Percentiles rank a stretch among this genome's conserved stretches.
These are phyloP conservation scores for Diplosphaera chodatii DNA, from an alignment of 139 green algal genomes.

Conservation along the genomic window DNA sequence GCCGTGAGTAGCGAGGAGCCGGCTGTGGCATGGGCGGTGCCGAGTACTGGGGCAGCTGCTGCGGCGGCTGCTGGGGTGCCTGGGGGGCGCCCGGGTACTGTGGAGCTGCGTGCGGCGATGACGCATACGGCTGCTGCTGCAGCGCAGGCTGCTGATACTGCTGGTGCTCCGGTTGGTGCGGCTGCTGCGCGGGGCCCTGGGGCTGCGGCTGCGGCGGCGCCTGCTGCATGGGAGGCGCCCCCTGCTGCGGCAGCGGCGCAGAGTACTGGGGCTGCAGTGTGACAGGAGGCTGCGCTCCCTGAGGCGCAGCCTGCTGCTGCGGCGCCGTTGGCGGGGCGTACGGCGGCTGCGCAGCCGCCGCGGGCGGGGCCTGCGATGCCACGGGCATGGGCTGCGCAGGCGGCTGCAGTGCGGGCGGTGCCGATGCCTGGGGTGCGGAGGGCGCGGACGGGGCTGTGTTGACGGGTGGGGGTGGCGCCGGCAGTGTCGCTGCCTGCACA, in stretches of 20 bases:
- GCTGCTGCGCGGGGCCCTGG: neutral
- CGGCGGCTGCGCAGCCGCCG: neutral
- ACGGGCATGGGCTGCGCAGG: neutral
- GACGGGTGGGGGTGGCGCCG: neutral
- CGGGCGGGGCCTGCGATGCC: neutral
- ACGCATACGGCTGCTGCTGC: neutral
- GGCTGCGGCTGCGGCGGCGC: neutral
- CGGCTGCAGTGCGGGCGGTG: neutral
- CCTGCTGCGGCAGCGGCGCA: slow-evolving; percentile 3
- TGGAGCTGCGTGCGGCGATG: neutral
- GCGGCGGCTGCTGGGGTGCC: no score
- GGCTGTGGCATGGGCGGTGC: neutral
- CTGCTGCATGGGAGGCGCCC: neutral
- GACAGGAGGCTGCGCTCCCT: no score
- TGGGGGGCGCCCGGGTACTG: neutral
- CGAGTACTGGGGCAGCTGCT: neutral
- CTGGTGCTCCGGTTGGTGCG: neutral
- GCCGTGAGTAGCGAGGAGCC: neutral
- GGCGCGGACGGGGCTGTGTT: neutral
- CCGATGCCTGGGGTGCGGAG: neutral
- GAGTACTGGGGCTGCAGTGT: slow-evolving; percentile 11
- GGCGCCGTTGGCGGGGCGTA: neutral
- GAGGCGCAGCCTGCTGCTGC: slow-evolving; percentile 2
- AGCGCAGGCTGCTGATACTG: neutral
- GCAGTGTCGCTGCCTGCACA: neutral